These are phyloP conservation scores for Chaetomium strumarium DNA, from an alignment of 2,329 filamentous ascomycete species.

Conservation along the genomic window DNA sequence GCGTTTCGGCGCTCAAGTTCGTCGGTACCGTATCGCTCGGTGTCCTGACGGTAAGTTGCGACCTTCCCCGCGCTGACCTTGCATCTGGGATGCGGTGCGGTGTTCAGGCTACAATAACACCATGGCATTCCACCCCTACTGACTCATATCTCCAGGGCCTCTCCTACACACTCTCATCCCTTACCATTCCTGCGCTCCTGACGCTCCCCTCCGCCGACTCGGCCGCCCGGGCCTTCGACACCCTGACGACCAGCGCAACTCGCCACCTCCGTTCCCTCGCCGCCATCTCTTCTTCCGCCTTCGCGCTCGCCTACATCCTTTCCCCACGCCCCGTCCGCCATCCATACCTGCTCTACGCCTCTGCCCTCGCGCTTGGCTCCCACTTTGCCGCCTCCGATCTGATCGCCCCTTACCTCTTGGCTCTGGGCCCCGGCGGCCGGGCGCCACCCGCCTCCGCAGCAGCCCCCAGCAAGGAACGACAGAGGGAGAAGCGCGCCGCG, in stretches of 20 bases:
- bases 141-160: slow-evolving; percentile 57
- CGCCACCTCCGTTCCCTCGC: slow-evolving; percentile 63
- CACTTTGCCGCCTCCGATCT: slow-evolving; percentile 46
- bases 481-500: slow-evolving; percentile 21
- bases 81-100: background rate
- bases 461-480: slow-evolving; percentile 17
- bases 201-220: slow-evolving; percentile 69
- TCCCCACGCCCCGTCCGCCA: slow-evolving; percentile 72
- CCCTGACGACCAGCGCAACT: slow-evolving; percentile 57
- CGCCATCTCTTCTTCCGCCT: slow-evolving; percentile 61
- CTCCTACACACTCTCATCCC: slow-evolving; percentile 73
- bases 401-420: slow-evolving; percentile 41
- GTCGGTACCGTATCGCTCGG: slow-evolving; percentile 87
- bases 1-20: slow-evolving; percentile 80
- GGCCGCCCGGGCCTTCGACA: slow-evolving; percentile 64
- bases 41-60: slow-evolving; percentile 68
- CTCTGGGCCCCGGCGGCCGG: slow-evolving; percentile 16
- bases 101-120: background rate
- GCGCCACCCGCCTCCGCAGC: slow-evolving; percentile 13
- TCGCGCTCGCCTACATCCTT: slow-evolving; percentile 71
- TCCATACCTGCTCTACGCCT: slow-evolving; percentile 86
- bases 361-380: slow-evolving; percentile 60
- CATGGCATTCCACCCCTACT: slow-evolving; percentile 1
- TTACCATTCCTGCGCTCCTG: slow-evolving; percentile 75
- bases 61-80: slow-evolving; percentile 10